phyloP scores from a whole-genome alignment of 371 early-diverging fungal genomes.

The Batkoa obscura region DNA sequence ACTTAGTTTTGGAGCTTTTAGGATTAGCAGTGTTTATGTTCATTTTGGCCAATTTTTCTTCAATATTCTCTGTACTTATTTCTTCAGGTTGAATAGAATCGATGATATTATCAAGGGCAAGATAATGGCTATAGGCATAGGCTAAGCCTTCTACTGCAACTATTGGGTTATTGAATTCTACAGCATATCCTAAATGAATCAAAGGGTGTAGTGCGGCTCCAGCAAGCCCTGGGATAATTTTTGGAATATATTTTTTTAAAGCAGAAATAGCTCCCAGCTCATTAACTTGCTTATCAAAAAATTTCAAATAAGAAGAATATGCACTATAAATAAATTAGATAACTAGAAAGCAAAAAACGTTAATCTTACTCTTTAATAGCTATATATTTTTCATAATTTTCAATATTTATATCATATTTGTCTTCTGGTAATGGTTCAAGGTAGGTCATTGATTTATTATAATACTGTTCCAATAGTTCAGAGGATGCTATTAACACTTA shows the following conservation, averaged over 20 bases:
- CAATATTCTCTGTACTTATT: neutral
- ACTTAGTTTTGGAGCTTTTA: no score
- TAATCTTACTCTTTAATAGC: no score
- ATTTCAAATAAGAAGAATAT: constrained; percentile 3
- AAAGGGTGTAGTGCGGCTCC: constrained; percentile 8
- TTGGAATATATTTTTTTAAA: constrained; percentile 4
- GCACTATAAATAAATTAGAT: neutral
- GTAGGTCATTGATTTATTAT: no score
- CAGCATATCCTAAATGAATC: constrained; percentile 7
- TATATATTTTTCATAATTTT: no score
- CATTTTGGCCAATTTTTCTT: neutral
- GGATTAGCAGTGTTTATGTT: neutral
- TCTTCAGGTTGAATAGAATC: neutral
- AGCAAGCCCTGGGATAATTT: neutral
- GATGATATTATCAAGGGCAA: neutral
- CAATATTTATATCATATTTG: no score
- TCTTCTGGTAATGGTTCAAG: no score
- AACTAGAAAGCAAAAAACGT: no score
- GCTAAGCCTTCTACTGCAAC: constrained; percentile 7
- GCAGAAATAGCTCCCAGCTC: neutral
- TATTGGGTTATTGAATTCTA: constrained; percentile 1
- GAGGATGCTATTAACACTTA: no score
- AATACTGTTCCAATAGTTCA: no score
- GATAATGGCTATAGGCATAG: constrained; percentile 2
- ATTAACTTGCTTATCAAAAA: constrained; percentile 4